Conservation (phyloP, 2,329 filamentous ascomycete species). For the Aspergillus tubingensis region DNA sequence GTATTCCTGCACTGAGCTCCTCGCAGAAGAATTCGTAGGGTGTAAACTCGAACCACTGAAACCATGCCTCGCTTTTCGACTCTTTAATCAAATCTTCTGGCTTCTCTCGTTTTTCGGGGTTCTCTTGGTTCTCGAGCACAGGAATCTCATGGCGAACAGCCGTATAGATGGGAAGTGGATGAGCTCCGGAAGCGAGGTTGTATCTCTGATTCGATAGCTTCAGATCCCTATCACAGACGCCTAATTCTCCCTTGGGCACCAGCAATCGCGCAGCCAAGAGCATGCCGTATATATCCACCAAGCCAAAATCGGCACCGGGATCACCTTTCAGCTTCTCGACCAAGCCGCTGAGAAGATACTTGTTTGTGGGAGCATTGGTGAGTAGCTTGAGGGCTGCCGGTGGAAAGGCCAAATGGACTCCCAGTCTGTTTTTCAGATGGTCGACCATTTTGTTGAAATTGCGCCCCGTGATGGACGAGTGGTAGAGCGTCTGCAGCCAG, state of each 20-base stretch:
- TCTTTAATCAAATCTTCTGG: constrained; percentile 47
- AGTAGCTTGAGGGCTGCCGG: constrained; percentile 78
- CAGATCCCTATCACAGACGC: constrained; percentile 74
- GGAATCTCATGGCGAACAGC: constrained; percentile 96
- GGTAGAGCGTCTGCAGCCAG: constrained; percentile 88
- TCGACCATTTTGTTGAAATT: constrained; percentile 71
- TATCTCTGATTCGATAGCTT: constrained; percentile 86
- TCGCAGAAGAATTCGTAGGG: constrained; percentile 96
- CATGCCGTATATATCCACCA: constrained; percentile 91
- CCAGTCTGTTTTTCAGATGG: constrained; percentile 82
- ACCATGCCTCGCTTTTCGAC: constrained; percentile 73
- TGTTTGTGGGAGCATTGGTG: constrained; percentile 88
- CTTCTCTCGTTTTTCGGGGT: constrained; percentile 29
- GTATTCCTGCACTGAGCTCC: constrained; percentile 86
- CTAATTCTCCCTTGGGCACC: constrained; percentile 81
- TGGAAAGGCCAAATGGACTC: constrained; percentile 89
- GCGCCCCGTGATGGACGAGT: constrained; percentile 73
- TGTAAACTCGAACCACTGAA: constrained; percentile 96
- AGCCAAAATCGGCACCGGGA: constrained; percentile 75
- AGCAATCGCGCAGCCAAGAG: constrained; percentile 81
- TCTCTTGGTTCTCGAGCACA: constrained; percentile 47
- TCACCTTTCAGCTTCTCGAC: constrained; percentile 91
- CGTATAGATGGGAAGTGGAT: constrained; percentile 92
- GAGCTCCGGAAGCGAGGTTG: constrained; percentile 73
- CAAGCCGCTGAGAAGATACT: constrained; percentile 80